Percentiles rank a stretch among this genome's conserved stretches.
Evolutionary conservation across 345 rosid genomes (phyloP).

Genomic region (Cardamine chenopodiifolia): DNA sequence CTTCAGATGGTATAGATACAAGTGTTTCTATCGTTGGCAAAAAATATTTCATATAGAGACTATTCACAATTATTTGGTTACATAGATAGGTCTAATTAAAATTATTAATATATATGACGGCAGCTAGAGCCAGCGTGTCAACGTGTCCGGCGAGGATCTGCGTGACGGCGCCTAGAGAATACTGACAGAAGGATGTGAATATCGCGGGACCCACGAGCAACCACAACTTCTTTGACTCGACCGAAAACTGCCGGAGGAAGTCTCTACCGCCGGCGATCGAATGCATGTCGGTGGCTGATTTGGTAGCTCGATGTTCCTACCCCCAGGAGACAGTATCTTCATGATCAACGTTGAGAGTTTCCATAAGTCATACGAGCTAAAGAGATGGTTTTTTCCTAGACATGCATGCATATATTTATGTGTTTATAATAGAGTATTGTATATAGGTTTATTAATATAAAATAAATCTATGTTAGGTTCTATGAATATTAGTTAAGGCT

Average conservation of each 20-base stretch:
- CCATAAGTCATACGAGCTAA: conserved; percentile 4
- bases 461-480: not conserved
- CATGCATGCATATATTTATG: not conserved
- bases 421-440: not conserved
- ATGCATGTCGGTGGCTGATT: conserved; percentile 52
- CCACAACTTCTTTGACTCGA: conserved; percentile 65
- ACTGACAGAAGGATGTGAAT: conserved; percentile 70
- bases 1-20: not conserved
- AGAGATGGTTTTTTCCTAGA: not conserved
- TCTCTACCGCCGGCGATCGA: conserved; percentile 50
- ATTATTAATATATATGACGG: conserved; percentile 31
- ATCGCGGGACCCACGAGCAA: conserved; percentile 78
- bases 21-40: not conserved
- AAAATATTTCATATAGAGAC: not conserved
- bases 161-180: conserved; percentile 78
- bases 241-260: conserved; percentile 54
- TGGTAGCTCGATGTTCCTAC: not conserved
- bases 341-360: not conserved
- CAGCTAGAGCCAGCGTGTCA: conserved; percentile 64
- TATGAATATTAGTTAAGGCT: not conserved
- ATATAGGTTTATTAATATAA: not conserved
- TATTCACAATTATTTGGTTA: too few species aligned
- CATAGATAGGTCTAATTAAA: too few species aligned
- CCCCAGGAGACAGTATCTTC: not conserved
- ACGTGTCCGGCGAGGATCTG: conserved; percentile 72